Conservation (phyloP, 352 stramenopile genomes). For the Phytophthora aleatoria region DNA sequence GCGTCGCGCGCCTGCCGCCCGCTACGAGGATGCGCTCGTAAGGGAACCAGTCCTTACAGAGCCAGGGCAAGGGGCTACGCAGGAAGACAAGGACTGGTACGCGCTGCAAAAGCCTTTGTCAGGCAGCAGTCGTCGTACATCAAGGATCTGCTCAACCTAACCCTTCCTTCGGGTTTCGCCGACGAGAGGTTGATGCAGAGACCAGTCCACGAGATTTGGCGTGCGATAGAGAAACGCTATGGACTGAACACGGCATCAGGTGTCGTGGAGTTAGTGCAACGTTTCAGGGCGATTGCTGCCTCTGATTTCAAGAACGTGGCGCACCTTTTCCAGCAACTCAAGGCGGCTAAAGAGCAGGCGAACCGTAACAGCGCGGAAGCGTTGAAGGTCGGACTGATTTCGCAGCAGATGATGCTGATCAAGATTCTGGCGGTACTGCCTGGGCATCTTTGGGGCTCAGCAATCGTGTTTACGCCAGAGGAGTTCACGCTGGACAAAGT, state of each 20-base stretch:
- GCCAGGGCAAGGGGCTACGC: background rate
- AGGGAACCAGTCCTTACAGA: background rate
- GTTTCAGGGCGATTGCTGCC: background rate
- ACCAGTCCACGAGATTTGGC: background rate
- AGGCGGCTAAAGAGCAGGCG: background rate
- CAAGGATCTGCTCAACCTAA: background rate
- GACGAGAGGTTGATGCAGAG: background rate
- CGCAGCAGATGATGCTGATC: background rate
- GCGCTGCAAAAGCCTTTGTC: background rate
- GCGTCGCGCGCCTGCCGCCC: background rate
- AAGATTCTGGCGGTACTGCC: background rate
- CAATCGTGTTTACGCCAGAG: background rate
- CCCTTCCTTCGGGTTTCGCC: background rate
- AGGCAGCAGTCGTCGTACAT: too few relatives aligned
- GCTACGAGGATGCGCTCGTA: background rate
- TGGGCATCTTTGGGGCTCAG: background rate
- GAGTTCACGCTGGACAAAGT: too few relatives aligned
- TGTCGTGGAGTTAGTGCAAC: background rate
- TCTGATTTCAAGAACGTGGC: background rate
- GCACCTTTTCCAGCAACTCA: background rate
- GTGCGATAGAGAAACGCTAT: background rate
- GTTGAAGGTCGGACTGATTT: background rate
- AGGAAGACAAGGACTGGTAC: background rate
- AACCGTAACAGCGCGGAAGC: background rate
- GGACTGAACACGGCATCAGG: background rate